phyloP scores from a whole-genome alignment of 805 yeast species.

The Isabelozyma rhagii region DNA sequence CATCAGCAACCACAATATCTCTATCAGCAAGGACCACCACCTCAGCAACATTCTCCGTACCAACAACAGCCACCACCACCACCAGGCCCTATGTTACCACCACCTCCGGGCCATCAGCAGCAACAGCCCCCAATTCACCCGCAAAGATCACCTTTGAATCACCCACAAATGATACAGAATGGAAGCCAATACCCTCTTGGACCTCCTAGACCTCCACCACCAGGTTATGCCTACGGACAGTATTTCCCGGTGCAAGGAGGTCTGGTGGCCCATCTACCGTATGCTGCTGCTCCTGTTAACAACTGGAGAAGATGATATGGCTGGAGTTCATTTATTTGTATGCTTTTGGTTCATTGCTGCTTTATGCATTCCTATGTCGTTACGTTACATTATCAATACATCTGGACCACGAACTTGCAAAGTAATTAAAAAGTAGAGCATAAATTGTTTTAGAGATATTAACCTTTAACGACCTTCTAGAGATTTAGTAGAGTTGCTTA shows the following conservation, averaged over 20 bases:
- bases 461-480: too few relatives aligned
- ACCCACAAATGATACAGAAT: conserved; percentile 14
- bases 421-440: too few relatives aligned
- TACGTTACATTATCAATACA: not conserved
- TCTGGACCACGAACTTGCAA: too few relatives aligned
- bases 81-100: not conserved
- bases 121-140: conserved; percentile 1
- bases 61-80: not conserved
- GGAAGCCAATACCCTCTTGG: conserved; percentile 12
- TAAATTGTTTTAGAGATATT: too few relatives aligned
- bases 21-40: conserved; percentile 16
- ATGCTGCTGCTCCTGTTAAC: conserved; percentile 15
- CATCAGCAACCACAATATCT: conserved; percentile 13
- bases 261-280: conserved; percentile 14
- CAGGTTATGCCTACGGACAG: conserved; percentile 37
- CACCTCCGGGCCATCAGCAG: conserved; percentile 9
- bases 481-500: too few relatives aligned
- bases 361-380: not conserved
- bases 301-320: conserved; percentile 21
- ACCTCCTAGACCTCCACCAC: conserved; percentile 24
- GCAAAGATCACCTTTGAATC: conserved; percentile 21
- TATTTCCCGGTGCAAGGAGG: conserved; percentile 34
- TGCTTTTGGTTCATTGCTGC: not conserved
- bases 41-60: not conserved
- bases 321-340: not conserved